Evolutionary conservation across 352 stramenopile genomes (phyloP).

Genomic region (Phytophthora multivora): DNA sequence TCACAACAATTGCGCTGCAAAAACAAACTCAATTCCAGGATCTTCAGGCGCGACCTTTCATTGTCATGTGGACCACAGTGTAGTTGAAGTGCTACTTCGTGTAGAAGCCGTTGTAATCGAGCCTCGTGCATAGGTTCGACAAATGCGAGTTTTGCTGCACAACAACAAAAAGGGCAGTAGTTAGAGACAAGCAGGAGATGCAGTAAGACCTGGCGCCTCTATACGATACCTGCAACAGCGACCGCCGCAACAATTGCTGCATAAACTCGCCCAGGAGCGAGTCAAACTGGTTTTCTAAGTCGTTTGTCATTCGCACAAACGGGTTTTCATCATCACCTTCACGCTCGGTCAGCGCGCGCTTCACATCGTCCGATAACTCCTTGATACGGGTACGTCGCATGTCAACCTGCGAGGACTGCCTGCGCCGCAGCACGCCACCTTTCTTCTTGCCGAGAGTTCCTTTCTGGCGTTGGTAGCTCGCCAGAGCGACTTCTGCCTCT

Average conservation of each 20-base stretch:
- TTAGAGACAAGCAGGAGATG: not conserved
- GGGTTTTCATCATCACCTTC: slow-evolving; percentile 73
- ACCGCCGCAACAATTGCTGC: slow-evolving; percentile 85
- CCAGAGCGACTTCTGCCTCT: slow-evolving; percentile 76
- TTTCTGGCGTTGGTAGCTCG: slow-evolving; percentile 60
- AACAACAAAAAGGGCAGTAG: slow-evolving; percentile 4
- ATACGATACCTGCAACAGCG: slow-evolving; percentile 71
- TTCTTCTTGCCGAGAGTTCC: slow-evolving; percentile 61
- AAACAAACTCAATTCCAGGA: slow-evolving; percentile 21
- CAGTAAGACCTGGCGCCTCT: too few relatives aligned
- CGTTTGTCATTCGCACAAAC: slow-evolving; percentile 77
- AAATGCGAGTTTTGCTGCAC: slow-evolving; percentile 68
- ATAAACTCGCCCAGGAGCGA: slow-evolving; percentile 89
- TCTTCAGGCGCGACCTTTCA: slow-evolving; percentile 37
- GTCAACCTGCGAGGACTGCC: slow-evolving; percentile 79
- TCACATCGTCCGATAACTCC: slow-evolving; percentile 78
- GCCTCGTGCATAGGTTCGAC: slow-evolving; percentile 63
- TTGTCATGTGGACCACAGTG: not conserved
- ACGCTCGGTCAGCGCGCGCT: slow-evolving; percentile 68
- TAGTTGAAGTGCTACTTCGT: slow-evolving; percentile 45
- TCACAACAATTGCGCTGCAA: not conserved
- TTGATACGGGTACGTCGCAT: slow-evolving; percentile 82
- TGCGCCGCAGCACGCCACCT: slow-evolving; percentile 50
- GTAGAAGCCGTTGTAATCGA: slow-evolving; percentile 79
- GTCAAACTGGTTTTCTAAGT: slow-evolving; percentile 89